Percentiles rank a stretch among this genome's conserved stretches.
These are phyloP conservation scores for Xerocomus potaroensis DNA, from an alignment of 768 basidiomycete genomes.

Conservation along the genomic window DNA sequence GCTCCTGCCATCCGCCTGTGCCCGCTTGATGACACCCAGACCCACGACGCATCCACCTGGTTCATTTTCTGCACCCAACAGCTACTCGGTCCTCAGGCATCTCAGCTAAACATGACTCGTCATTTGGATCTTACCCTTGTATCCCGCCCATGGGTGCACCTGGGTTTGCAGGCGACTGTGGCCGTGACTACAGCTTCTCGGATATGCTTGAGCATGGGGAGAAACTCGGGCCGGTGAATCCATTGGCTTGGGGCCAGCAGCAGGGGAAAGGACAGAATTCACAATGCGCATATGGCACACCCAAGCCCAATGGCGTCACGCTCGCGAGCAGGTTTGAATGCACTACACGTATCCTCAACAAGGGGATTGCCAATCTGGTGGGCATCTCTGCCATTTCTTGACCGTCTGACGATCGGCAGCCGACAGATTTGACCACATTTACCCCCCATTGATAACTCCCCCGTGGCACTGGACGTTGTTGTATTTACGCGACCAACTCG, in stretches of 20 bases:
- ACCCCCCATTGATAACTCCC: no score
- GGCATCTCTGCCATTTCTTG: no score
- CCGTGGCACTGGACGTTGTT: no score
- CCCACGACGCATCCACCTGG: constrained; percentile 2
- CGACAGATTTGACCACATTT: no score
- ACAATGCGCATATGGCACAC: constrained; percentile 6
- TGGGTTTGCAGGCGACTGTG: constrained; percentile 63
- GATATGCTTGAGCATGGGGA: constrained; percentile 42
- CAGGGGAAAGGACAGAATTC: constrained; percentile 14
- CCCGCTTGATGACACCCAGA: constrained; percentile 9
- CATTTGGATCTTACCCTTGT: constrained; percentile 45
- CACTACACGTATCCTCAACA: no score
- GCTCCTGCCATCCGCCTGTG: constrained; percentile 32
- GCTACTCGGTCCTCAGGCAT: constrained; percentile 9
- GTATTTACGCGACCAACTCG: no score
- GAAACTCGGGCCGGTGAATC: constrained; percentile 35
- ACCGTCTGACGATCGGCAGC: no score
- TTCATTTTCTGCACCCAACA: constrained; percentile 10
- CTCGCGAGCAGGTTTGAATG: no score
- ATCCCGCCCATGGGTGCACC: constrained; percentile 65
- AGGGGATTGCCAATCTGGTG: no score
- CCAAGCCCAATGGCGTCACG: constrained; percentile 45
- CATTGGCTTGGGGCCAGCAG: constrained; percentile 38
- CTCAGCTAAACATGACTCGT: constrained; percentile 42
- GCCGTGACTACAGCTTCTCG: constrained; percentile 67